Conservation (phyloP, 176 grass and related monocot genomes). For the Bonia amplexicaulis region DNA sequence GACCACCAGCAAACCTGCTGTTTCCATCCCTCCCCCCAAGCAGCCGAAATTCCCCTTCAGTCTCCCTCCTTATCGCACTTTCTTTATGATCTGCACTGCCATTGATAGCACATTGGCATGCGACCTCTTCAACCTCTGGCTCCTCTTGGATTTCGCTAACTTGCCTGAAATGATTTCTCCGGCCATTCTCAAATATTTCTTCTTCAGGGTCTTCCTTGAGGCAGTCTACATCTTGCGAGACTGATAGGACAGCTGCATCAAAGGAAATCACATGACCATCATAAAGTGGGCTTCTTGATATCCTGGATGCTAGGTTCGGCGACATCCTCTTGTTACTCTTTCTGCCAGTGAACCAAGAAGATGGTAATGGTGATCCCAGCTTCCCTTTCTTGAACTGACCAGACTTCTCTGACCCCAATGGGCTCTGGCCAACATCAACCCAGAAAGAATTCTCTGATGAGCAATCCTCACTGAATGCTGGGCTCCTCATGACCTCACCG, state of each 20-base stretch:
- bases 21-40: slow-evolving; percentile 81
- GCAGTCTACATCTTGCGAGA: slow-evolving; percentile 69
- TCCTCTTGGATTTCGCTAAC: slow-evolving; percentile 91
- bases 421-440: slow-evolving; percentile 89
- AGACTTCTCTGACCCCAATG: slow-evolving; percentile 64
- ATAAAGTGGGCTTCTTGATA: slow-evolving; percentile 78
- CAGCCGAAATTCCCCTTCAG: slow-evolving; percentile 91
- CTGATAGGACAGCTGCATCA: slow-evolving; percentile 93
- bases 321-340: slow-evolving; percentile 80
- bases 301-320: slow-evolving; percentile 46
- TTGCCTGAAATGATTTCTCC: slow-evolving; percentile 54
- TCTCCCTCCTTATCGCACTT: slow-evolving; percentile 96
- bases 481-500: slow-evolving; percentile 88
- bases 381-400: slow-evolving; percentile 78
- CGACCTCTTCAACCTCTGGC: slow-evolving; percentile 55
- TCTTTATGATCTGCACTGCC: slow-evolving; percentile 52
- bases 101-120: slow-evolving; percentile 41
- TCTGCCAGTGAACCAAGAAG: slow-evolving; percentile 82
- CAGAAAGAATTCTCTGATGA: slow-evolving; percentile 83
- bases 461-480: slow-evolving; percentile 77
- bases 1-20: slow-evolving; percentile 59
- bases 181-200: slow-evolving; percentile 47
- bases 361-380: slow-evolving; percentile 81
- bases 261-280: slow-evolving; percentile 87
- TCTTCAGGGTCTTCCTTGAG: slow-evolving; percentile 61